Percentiles rank a stretch among this genome's conserved stretches.
phyloP scores from a whole-genome alignment of 129 eudicot species.

The Sambucus nigra region DNA sequence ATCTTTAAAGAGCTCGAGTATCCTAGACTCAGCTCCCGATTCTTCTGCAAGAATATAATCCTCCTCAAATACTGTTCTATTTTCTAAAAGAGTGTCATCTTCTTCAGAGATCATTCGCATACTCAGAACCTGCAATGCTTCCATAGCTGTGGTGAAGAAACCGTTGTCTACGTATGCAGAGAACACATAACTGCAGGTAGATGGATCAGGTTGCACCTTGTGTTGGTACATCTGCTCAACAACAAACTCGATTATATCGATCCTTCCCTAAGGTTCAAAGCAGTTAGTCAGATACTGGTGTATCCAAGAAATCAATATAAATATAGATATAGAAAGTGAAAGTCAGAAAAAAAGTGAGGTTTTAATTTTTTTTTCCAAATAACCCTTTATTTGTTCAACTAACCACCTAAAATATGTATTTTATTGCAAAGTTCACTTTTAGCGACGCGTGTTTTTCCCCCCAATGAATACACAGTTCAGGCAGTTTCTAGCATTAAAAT shows the following conservation, averaged over 20 bases:
- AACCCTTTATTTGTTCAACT: too few relatives aligned
- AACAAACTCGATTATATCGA: constrained; percentile 55
- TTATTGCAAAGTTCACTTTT: too few relatives aligned
- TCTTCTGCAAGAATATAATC: constrained; percentile 51
- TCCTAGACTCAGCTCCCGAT: constrained; percentile 33
- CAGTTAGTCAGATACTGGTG: not conserved
- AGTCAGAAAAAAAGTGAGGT: too few relatives aligned
- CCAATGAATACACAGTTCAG: too few relatives aligned
- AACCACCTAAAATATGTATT: too few relatives aligned
- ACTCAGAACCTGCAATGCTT: constrained; percentile 79
- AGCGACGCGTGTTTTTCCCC: too few relatives aligned
- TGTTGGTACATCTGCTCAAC: constrained; percentile 52
- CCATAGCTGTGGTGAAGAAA: constrained; percentile 58
- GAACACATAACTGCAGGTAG: constrained; percentile 58
- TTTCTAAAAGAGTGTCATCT: constrained; percentile 28
- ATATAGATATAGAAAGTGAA: too few relatives aligned
- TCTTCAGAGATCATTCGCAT: constrained; percentile 61
- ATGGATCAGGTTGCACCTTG: constrained; percentile 51
- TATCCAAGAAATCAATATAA: too few relatives aligned
- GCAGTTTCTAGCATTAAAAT: too few relatives aligned
- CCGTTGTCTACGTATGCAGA: constrained; percentile 42
- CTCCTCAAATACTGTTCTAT: constrained; percentile 24
- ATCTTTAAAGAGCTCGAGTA: constrained; percentile 33
- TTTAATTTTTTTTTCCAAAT: too few relatives aligned
- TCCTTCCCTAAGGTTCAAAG: constrained; percentile 41